Base-by-base conservation (phyloP, 2,329 filamentous ascomycete species). In the Lasiodiplodia sp. region DNA sequence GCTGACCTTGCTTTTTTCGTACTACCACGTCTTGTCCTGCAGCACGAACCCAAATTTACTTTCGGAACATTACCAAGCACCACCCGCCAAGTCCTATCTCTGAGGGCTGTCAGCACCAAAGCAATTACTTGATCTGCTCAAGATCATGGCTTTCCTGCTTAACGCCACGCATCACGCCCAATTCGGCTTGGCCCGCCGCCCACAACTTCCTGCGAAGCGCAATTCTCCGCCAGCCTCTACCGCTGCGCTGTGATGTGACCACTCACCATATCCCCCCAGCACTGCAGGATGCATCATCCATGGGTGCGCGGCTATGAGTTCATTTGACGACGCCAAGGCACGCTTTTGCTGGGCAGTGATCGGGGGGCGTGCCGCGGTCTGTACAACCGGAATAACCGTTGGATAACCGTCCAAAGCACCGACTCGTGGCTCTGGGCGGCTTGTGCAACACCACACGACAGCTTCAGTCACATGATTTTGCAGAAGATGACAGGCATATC, bases 201-300 rank as follows among this genome's bases (percentile, higher is more conserved):
- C 34, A 10, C 44, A 64, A 64, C 60, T 64, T 64, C 60, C 44
- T 64, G 47, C 60, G 52, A n/a, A 64, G 60, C 47, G 47, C 47
- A 64, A 64, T 52, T 64, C 47, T 52, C 60, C 60, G 60, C 58
- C 58, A 28, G 38, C 12, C 58, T 51, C 31, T 49, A 21, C 44
- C 44, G 60, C 60, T 63, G 40, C 40, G n/a, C 16, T n/a, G 34
- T 23, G 21, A 63, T 63, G 60, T 64, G 60, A 64, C 47, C 47
- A n/a, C 60, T 64, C 47, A 62, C 5, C 18, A 31, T n/a, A 7
- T 14, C 23, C 7, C 23, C 16, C 16, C 58, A 21, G 23, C 40
- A 18, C 14, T 34, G 16, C 23, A 34, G 14, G 4, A 31, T 34
- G 58, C 58, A 31, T 49, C 18, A 14, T 34, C 14, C 25, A 7